Conservation (phyloP, 495 filamentous ascomycete genomes). For the Penicillium samsonianum region DNA sequence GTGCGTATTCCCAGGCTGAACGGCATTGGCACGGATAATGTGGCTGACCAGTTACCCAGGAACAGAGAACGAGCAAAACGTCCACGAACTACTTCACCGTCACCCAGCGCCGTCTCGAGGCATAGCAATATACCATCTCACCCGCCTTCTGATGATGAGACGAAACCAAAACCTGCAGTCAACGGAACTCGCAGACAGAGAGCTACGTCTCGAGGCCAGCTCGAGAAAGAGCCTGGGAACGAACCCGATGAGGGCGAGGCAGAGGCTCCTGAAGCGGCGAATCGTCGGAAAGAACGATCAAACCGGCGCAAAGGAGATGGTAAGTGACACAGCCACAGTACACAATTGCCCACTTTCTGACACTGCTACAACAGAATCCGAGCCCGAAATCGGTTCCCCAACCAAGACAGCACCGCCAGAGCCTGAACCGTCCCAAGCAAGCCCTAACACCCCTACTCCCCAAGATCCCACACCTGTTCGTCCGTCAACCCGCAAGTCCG, state of each 20-base stretch:
- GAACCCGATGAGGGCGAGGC: constrained; percentile 66
- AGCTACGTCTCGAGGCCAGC: constrained; percentile 64
- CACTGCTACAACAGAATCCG: constrained; percentile 31
- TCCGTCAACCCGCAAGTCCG: constrained; percentile 64
- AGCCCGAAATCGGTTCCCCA: constrained; percentile 41
- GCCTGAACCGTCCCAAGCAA: constrained; percentile 48
- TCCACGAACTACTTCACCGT: constrained; percentile 74
- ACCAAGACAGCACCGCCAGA: constrained; percentile 41
- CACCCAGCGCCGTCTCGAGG: constrained; percentile 58
- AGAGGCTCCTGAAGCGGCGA: constrained; percentile 67
- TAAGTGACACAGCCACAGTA: constrained; percentile 40
- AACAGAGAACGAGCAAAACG: constrained; percentile 61
- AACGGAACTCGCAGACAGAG: constrained; percentile 66
- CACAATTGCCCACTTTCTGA: constrained; percentile 9
- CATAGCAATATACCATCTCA: constrained; percentile 47
- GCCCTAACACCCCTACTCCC: constrained; percentile 56
- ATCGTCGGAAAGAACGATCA: constrained; percentile 71
- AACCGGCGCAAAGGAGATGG: constrained; percentile 76
- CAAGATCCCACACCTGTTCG: constrained; percentile 44
- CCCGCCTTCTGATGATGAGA: constrained; percentile 73
- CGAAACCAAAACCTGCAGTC: constrained; percentile 42
- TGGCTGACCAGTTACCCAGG: constrained; percentile 39
- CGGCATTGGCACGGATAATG: constrained; percentile 9
- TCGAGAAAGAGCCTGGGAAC: constrained; percentile 66
- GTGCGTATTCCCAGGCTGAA: constrained; percentile 54